Conservation (phyloP, 768 basidiomycete genomes). For the Rhodotorula babjevae region DNA sequence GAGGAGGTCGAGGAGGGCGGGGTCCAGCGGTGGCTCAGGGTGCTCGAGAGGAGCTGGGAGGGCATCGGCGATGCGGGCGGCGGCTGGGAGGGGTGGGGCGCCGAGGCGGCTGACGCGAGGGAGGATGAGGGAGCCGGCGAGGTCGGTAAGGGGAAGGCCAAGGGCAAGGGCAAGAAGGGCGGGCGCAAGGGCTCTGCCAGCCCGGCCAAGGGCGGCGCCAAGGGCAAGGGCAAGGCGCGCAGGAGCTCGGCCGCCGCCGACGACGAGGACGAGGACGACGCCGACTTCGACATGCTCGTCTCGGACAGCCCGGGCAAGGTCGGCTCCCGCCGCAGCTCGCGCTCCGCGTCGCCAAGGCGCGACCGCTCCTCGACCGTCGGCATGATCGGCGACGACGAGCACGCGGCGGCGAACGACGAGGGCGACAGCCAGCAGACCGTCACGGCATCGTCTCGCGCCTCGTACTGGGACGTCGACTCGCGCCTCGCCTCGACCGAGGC, state of each 20-base stretch:
- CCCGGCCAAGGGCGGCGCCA: background rate
- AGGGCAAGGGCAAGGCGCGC: conserved; percentile 19
- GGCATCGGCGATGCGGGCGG: conserved; percentile 59
- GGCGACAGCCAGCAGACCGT: conserved; percentile 7
- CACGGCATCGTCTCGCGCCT: background rate
- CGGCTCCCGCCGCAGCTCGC: background rate
- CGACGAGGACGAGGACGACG: conserved; percentile 30
- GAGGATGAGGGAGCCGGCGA: background rate
- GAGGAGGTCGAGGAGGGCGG: conserved; percentile 62
- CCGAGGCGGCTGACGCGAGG: conserved; percentile 3
- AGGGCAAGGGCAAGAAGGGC: conserved; percentile 5
- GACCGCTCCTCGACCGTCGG: background rate
- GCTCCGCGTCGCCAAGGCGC: background rate
- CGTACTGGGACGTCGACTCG: conserved; percentile 1
- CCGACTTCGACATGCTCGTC: conserved; percentile 42
- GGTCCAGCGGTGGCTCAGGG: conserved; percentile 64
- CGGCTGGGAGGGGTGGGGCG: conserved; percentile 67
- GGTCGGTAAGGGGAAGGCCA: background rate
- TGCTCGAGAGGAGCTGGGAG: conserved; percentile 72
- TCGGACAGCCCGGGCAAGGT: background rate
- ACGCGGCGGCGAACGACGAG: background rate
- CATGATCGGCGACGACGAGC: background rate
- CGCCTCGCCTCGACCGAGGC: background rate
- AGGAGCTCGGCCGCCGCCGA: conserved; percentile 30
- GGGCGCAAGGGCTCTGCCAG: conserved; percentile 43